phyloP scores from a whole-genome alignment of 441 rosid species.

The Gossypium lobatum region DNA sequence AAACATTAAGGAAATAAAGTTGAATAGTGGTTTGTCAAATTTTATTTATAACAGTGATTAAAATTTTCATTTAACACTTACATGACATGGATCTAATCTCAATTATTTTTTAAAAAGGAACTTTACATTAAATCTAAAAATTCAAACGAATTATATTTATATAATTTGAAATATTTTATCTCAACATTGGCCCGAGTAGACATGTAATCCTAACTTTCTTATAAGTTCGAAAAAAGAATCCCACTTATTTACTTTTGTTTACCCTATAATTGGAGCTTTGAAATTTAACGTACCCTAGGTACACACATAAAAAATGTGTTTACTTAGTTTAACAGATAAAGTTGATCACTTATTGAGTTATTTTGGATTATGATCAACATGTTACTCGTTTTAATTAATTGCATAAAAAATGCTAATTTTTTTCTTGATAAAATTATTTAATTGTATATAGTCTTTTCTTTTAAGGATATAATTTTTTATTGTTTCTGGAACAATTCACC shows the following conservation, averaged over 20 bases:
- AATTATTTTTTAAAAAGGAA: too few relatives aligned
- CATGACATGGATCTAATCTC: too few relatives aligned
- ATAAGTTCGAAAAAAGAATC: too few relatives aligned
- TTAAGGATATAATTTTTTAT: not conserved
- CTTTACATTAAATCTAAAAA: too few relatives aligned
- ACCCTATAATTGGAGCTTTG: not conserved
- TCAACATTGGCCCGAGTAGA: too few relatives aligned
- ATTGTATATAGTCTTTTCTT: not conserved
- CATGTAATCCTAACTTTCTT: too few relatives aligned
- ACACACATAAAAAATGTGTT: not conserved
- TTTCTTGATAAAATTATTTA: not conserved
- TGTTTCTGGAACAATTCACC: not conserved
- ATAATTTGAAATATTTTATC: too few relatives aligned
- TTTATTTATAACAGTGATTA: too few relatives aligned
- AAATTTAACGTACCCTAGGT: not conserved
- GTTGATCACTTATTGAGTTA: not conserved
- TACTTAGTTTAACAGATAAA: not conserved
- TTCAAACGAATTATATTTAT: too few relatives aligned
- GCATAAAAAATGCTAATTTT: not conserved
- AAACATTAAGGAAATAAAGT: too few relatives aligned
- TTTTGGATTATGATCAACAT: not conserved
- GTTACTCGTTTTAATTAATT: not conserved
- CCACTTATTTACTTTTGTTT: not conserved
- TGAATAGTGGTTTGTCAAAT: too few relatives aligned
- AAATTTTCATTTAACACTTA: too few relatives aligned